Base-by-base conservation (phyloP, 1,284 basidiomycete species). In the Pascua guehoae region DNA sequence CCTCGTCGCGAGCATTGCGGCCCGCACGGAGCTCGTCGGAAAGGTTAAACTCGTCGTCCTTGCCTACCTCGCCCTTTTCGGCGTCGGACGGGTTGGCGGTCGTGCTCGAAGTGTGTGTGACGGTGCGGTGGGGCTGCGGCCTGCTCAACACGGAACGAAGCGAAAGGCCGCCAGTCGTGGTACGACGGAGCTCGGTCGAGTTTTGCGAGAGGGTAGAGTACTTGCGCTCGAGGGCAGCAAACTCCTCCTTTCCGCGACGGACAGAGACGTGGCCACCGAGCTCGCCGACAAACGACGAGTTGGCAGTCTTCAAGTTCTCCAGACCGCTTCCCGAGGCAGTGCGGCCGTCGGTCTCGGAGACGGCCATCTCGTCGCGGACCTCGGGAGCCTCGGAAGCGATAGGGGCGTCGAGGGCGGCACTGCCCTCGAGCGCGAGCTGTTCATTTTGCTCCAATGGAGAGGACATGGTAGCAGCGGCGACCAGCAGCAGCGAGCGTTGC, bases 11-110 rank as follows among this genome's bases (percentile, higher is more conserved):
- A 8, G 83, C 83, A 58, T 86, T 83, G 64, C 86, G 86, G 36
- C 83, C 85, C 2, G 84, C 84, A 10, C 83, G 81, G 15, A 95
- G 81, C 66, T 89, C 91, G 52, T 87, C 87, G 38, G 84, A 82
- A 9, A 94, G 68, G 58, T 76, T 62, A 51, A 74, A 74, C 49
- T 73, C 71, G 10, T 62, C 68, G 37, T 71, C 67, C 53, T 68
- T 63, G 41, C 32, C 53, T 4, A 41, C 54, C 47, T 60, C 53
- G 14, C 57, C 70, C 61, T 72, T 68, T 45, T 75, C 72, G 24
- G 63, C 67, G 43, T 72, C 72, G 24, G 49, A 37, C 12, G 39
- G 17, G 32, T 24, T 47, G 32, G 42, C 45, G 4, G 50, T 51
- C 11, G 49, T 40, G 16, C n/a, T 42, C 11, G 50, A 52, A 37